phyloP scores from a whole-genome alignment of 1,284 basidiomycete species.

The Puccinia triticina region DNA sequence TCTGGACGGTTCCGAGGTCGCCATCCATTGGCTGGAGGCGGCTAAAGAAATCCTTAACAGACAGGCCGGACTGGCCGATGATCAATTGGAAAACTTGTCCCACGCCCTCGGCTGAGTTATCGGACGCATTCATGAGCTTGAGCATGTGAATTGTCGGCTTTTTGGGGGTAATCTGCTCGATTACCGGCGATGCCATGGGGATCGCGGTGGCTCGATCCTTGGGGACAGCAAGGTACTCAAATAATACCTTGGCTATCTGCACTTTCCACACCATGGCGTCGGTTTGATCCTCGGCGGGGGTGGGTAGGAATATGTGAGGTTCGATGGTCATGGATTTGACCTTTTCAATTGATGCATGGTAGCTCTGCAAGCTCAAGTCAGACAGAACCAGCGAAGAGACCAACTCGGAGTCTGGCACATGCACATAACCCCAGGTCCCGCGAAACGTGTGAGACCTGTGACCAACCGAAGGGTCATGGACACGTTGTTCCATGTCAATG shows the following conservation, averaged over 20 bases:
- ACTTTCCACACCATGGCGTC: neutral
- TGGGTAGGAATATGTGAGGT: neutral
- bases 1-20: neutral
- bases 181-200: neutral
- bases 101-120: constrained; percentile 24
- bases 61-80: neutral
- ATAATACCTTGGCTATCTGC: neutral
- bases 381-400: neutral
- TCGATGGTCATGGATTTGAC: neutral
- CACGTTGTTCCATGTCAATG: neutral
- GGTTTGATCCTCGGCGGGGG: neutral
- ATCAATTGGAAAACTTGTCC: constrained; percentile 25
- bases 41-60: neutral
- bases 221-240: neutral
- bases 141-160: neutral
- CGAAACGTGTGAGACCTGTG: neutral
- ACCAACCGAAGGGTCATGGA: neutral
- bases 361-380: neutral
- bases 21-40: constrained; percentile 26
- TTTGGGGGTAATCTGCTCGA: neutral
- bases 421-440: neutral
- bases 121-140: constrained; percentile 18
- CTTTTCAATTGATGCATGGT: neutral
- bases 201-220: neutral
- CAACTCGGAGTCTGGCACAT: neutral